Base-by-base conservation (phyloP, 129 eudicot species). In the Artemisia annua region DNA sequence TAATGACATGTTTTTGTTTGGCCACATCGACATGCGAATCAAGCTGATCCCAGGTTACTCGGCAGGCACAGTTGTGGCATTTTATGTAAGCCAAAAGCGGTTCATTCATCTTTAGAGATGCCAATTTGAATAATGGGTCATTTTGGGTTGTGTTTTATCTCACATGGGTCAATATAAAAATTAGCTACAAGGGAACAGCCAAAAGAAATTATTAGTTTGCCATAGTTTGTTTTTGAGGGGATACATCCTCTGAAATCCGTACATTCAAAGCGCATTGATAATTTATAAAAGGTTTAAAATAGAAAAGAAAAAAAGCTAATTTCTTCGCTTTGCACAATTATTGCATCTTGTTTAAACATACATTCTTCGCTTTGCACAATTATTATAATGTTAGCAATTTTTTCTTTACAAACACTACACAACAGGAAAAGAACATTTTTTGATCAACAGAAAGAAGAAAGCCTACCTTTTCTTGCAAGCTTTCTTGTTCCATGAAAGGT, bases 11-110 rank as follows among this genome's bases (percentile, higher is more conserved):
- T 92, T 79, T 85, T 88, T 92, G 86, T 92, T 92, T 30, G 96
- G 97, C 11, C 97, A 92, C 48, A 87, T 92, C 48, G 95, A 89
- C 79, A 92, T 92, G 96, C 79, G 78, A 75, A 89, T 87, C 69
- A 89, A 92, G 70, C 75, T 92, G 78, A 66, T 92, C 28, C 90
- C 96, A 0, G 92, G 95, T 19, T 43, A 85, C 79, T 92, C 98
- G 8, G 96, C 98, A 14, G 98, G 98, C 77, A 92, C 98, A 1
- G 98, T 92, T 14, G 82, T 89, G 48, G 91, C 98, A 18, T 92
- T 76, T 26, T 92, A 89, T 74, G 96, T 87, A 78, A 85, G 89
- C 62, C 56, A 66, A 19, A 51, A 16, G 9, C 22, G 7, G 19
- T 66, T 61, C 24, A 19, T 13, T 82, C 22, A 16, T 72, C 30